Evolutionary conservation across 2,329 filamentous ascomycete species (phyloP), one percentile per base, ranked within the genome.

Genomic region (Talaromyces amestolkiae): DNA sequence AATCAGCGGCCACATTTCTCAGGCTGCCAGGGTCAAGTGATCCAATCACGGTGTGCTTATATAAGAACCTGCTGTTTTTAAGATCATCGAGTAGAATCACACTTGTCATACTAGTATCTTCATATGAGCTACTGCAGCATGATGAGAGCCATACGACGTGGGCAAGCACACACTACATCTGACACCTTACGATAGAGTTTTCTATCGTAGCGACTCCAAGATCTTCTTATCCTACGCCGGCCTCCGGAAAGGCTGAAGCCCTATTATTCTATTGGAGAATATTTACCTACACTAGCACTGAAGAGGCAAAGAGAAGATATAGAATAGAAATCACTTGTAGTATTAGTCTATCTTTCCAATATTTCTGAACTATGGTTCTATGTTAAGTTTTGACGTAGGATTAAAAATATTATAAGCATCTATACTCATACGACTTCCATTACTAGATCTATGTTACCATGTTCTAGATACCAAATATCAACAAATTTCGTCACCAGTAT

Each of bases 11-110:
- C 51, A 54, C 17, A 19, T 22, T 54, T 8, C 51, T 54, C 53
- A 56, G 31, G 51, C 31, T 56, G 51, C 51, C 9, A 37, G 11
- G 27, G 53, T 56, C 53, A 37, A 13, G 6, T 22, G 53, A 73
- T 24, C 73, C 74, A 56, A n/a, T 56, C n/a, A 37, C n/a, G 8
- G 5, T 10, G 2, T 24, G 53, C 53, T 56, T 56, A 56, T 56
- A 31, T 56, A 22, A 54, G 9, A 10, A 10, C n/a, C 6, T 5
- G 5, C n/a, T 11, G 0, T 5, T 51, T 8, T 13, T 3, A 35
- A 33, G 31, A 19, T 53, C 27, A 53, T 17, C 10, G 10, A 15
- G 31, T 5, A 22, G 10, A 24, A 13, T 56, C 53, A 39, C 33
- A 22, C 37, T 33, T 11, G 1, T 11, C 11, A 39, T 8, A 15